phyloP scores from a whole-genome alignment of 768 basidiomycete species.

The Solioccasus polychromus region DNA sequence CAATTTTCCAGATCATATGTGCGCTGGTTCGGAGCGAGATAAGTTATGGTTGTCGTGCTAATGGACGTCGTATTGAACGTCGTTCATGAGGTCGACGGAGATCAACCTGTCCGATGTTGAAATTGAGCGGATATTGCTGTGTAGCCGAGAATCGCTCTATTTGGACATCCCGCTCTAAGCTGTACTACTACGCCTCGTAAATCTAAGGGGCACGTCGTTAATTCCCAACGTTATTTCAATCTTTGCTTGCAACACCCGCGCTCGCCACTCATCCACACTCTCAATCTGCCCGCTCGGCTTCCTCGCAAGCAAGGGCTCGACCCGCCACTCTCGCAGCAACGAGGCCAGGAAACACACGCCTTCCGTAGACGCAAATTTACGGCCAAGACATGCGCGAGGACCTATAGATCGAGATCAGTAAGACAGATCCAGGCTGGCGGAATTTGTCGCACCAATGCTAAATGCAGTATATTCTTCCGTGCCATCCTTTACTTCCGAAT shows the following conservation, averaged over 20 bases:
- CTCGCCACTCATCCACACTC: conserved; percentile 23
- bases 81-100: conserved; percentile 16
- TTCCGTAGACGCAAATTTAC: conserved; percentile 54
- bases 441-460: conserved; percentile 16
- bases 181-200: conserved; percentile 14
- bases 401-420: conserved; percentile 27
- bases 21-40: conserved; percentile 2
- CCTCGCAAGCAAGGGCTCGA: conserved; percentile 42
- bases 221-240: conserved; percentile 15
- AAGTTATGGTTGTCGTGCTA: conserved; percentile 12
- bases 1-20: conserved; percentile 11
- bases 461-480: conserved; percentile 24
- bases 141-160: conserved; percentile 1
- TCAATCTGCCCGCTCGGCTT: conserved; percentile 10
- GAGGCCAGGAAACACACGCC: conserved; percentile 50
- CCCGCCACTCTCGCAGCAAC: conserved; percentile 50
- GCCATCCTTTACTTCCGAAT: conserved; percentile 6
- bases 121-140: conserved; percentile 6
- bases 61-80: conserved; percentile 9
- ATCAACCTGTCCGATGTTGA: not conserved
- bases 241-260: conserved; percentile 18
- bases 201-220: conserved; percentile 20
- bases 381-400: conserved; percentile 51
- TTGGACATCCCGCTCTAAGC: conserved; percentile 8
- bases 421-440: not conserved